A percentile compares a stretch with the other conserved stretches of the same genome.
These are phyloP conservation scores for Williopsis jadinii DNA, from an alignment of 1,139 yeast genomes.

Conservation along the genomic window DNA sequence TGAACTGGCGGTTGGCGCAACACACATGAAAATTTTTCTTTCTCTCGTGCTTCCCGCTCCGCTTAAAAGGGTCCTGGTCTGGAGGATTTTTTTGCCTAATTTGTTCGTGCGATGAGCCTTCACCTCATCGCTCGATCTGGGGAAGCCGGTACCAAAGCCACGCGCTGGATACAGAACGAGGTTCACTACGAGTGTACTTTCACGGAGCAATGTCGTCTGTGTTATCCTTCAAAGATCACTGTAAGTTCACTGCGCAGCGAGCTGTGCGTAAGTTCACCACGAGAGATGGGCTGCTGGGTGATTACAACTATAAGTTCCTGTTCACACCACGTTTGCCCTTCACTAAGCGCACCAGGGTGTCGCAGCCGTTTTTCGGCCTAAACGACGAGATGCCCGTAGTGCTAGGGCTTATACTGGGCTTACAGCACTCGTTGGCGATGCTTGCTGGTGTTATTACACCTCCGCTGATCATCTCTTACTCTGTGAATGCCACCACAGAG, in stretches of 20 bases:
- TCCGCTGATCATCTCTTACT: conserved; percentile 61
- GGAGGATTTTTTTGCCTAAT: no score
- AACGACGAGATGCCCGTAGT: conserved; percentile 72
- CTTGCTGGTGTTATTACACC: conserved; percentile 86
- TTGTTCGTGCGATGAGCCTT: no score
- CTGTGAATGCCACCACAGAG: conserved; percentile 48
- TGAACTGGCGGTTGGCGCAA: no score
- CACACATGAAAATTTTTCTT: no score
- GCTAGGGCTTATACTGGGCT: conserved; percentile 68
- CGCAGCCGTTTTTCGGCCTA: conserved; percentile 76
- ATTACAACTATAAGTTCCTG: conserved; percentile 69
- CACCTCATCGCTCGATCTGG: no score
- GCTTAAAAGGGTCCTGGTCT: no score
- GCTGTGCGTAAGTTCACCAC: conserved; percentile 47
- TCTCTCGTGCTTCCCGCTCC: no score
- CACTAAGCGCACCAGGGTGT: conserved; percentile 19
- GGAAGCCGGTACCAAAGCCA: no score
- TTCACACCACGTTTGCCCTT: conserved; percentile 78
- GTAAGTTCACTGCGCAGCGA: conserved; percentile 1
- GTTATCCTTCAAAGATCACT: conserved; percentile 1
- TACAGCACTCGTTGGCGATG: conserved; percentile 86
- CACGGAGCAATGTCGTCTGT: neutral
- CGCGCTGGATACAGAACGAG: no score
- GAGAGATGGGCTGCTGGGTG: conserved; percentile 71
- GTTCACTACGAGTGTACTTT: no score